Evolutionary conservation across 2,329 filamentous ascomycete species (phyloP), one percentile per base, ranked within the genome.

Genomic region (Xylariaceae sp.): DNA sequence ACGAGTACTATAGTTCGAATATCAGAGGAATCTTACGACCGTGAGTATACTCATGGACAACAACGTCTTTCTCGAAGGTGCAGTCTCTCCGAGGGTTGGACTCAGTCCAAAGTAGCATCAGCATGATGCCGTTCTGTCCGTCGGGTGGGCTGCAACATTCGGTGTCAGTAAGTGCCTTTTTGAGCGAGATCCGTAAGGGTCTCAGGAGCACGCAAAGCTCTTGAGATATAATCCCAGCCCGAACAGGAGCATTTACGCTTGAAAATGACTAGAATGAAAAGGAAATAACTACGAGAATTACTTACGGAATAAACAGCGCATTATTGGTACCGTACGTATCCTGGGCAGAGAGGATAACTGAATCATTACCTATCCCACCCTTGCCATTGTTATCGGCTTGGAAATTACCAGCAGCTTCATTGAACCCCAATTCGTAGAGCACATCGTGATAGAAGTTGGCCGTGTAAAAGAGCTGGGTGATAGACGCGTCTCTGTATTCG

Each of bases 11-110:
- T 16, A 44, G 19, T 11, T 19, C 19, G 1, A 5, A 19, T 6
- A 24, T 4, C 6, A 6, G 8, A 33, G 33, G 19, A n/a, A 12
- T 62, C 74, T 71, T 63, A 76, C 74, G 39, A 55, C 79, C 79
- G 71, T 84, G 82, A 1, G 78, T 82, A 64, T 79, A 84, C 67
- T 85, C 82, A 74, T 87, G 85, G 58, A 87, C 80, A n/a, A 87
- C 76, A 11, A 87, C 81, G 55, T 82, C 81, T 7, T 82, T 79
- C 48, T 87, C 84, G 62, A 87, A 86, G 19, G 76, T 70, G 58
- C 78, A 79, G 69, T 87, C 84, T 5, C 83, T 75, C 53, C 73
- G 66, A 1, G 81, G 81, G 0, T 68, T 78, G 6, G 79, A 75
- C 6, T 63, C 57, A 5, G 74, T 79, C 81, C 82, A 87, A 36